phyloP scores from a whole-genome alignment of 805 yeast genomes.

The Saturnispora sekii region DNA sequence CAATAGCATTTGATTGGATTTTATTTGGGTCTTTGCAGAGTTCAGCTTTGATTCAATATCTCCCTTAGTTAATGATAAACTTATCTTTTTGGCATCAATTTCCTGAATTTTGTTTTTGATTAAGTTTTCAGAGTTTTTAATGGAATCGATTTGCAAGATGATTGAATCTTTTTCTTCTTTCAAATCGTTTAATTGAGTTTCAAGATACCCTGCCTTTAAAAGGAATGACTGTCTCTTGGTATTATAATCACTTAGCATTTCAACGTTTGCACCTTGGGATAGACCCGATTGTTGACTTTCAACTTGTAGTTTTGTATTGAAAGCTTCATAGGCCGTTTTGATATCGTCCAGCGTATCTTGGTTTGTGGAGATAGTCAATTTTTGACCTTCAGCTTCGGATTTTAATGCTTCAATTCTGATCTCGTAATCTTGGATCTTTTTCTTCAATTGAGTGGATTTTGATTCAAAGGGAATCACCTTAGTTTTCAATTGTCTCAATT shows the following conservation, averaged over 20 bases:
- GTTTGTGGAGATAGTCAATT: constrained; percentile 31
- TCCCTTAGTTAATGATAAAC: constrained; percentile 22
- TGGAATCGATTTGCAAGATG: constrained; percentile 26
- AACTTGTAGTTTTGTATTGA: constrained; percentile 6
- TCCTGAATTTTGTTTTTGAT: constrained; percentile 29
- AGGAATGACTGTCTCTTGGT: constrained; percentile 46
- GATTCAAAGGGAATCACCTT: constrained; percentile 55
- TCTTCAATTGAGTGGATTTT: constrained; percentile 37
- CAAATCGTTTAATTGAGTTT: constrained; percentile 39
- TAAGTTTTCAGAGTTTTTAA: constrained; percentile 29
- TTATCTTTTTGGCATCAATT: constrained; percentile 25
- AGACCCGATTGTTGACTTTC: constrained; percentile 9
- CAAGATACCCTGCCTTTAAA: constrained; percentile 45
- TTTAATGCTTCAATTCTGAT: constrained; percentile 40
- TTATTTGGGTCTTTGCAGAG: constrained; percentile 28
- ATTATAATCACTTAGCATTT: constrained; percentile 50
- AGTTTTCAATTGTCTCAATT: constrained; percentile 9
- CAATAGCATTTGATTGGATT: constrained; percentile 19
- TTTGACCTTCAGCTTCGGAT: constrained; percentile 46
- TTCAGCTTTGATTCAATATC: constrained; percentile 18
- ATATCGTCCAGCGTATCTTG: constrained; percentile 36
- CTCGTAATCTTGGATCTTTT: constrained; percentile 37
- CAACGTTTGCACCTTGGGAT: constrained; percentile 30
- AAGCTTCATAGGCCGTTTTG: constrained; percentile 17
- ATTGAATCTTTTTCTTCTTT: constrained; percentile 31